These are phyloP conservation scores for Ogataea trehaloabstinens DNA, from an alignment of 805 yeast genomes.

Conservation along the genomic window DNA sequence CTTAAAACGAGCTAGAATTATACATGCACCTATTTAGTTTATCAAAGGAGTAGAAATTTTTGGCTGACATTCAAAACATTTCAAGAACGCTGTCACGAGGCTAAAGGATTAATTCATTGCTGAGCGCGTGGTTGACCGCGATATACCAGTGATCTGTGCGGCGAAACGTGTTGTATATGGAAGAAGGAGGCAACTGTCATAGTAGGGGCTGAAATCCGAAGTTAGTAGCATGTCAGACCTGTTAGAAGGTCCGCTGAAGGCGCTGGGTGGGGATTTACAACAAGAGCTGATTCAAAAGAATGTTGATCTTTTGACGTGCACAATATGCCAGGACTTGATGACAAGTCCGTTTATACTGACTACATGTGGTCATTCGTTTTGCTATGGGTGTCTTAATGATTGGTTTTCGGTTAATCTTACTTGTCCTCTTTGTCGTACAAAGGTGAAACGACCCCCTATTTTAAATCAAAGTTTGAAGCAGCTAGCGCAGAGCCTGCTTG, in stretches of 20 bases:
- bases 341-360: constrained; percentile 56
- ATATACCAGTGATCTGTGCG: too few species aligned
- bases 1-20: too few species aligned
- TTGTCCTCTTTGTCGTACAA: constrained; percentile 69
- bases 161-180: too few species aligned
- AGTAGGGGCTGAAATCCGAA: too few species aligned
- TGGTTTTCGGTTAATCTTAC: constrained; percentile 59
- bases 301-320: constrained; percentile 43
- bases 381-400: constrained; percentile 60
- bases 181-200: too few species aligned
- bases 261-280: constrained; percentile 15
- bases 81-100: too few species aligned
- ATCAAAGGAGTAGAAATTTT: too few species aligned
- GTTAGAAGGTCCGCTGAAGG: constrained; percentile 9
- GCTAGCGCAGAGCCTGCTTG: constrained; percentile 39
- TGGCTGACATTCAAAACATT: too few species aligned
- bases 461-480: constrained; percentile 53
- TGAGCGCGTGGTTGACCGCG: too few species aligned
- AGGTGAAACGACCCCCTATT: constrained; percentile 48
- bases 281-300: constrained; percentile 17
- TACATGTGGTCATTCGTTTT: constrained; percentile 72
- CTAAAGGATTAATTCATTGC: too few species aligned
- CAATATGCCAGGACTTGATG: constrained; percentile 70
- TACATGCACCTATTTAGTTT: too few species aligned
- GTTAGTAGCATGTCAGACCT: constrained; percentile 9